Percentiles rank a stretch among this genome's conserved stretches.
These are phyloP conservation scores for Aquilaria agallochum DNA, from an alignment of 441 rosid species.

Conservation along the genomic window DNA sequence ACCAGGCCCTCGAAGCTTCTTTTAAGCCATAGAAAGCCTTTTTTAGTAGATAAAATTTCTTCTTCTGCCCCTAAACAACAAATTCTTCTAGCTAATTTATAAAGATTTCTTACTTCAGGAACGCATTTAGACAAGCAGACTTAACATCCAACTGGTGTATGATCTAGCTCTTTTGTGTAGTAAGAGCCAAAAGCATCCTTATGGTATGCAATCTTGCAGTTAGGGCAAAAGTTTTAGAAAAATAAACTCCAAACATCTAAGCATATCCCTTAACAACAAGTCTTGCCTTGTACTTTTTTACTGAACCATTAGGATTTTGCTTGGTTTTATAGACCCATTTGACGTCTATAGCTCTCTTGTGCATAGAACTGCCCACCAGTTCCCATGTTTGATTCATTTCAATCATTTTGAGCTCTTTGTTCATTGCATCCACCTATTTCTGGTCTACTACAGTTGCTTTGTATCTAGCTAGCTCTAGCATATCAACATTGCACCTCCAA, in stretches of 20 bases:
- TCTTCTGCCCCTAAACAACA: not conserved
- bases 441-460: not conserved
- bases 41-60: not conserved
- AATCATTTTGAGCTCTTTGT: not conserved
- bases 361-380: too few species aligned
- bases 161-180: not conserved
- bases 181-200: not conserved
- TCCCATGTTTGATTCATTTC: not conserved
- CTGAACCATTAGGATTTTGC: not conserved
- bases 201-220: slow-evolving; percentile 7
- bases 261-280: not conserved
- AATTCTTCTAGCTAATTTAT: slow-evolving; percentile 3
- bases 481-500: not conserved
- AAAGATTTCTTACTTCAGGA: not conserved
- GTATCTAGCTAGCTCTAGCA: not conserved
- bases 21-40: not conserved
- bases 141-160: slow-evolving; percentile 7
- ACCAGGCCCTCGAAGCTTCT: slow-evolving; percentile 1
- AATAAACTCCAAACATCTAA: not conserved
- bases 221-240: not conserved
- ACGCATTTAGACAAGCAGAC: not conserved
- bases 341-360: too few species aligned
- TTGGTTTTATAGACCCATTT: slow-evolving; percentile 7
- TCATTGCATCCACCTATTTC: not conserved
- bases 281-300: not conserved